Evolutionary conservation across 495 filamentous ascomycete species (phyloP), one percentile per base, ranked within the genome.

Genomic region (Xylaria venustula): DNA sequence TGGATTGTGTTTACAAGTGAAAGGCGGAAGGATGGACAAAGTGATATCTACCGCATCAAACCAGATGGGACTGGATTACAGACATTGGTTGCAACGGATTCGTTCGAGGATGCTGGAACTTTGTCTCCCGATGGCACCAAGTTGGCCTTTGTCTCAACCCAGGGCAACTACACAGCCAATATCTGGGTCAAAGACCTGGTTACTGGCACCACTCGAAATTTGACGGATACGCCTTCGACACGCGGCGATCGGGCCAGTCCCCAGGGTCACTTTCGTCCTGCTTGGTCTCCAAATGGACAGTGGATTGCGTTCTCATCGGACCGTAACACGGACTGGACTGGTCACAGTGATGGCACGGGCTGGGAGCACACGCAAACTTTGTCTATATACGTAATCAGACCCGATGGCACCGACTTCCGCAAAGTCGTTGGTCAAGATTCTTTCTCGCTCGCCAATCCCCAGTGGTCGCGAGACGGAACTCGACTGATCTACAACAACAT

Each of bases 301-400:
- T 68, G 63, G 55, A 40, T 63, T 30, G 60, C 54, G 3, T 63
- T 68, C n/a, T 49, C 54, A 19, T 68, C 63, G 25, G 63, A 66
- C 40, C 54, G 54, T 12, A 65, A 66, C 47, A 68, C 63, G 1
- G 45, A 44, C 15, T 68, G 63, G 65, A 65, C 63, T 0, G 65
- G 65, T 17, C 65, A 65, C 49, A 46, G 65, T 32, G 52, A 68
- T 32, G 62, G 65, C 8, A 64, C 62, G 2, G 65, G 65, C 25
- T 67, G 65, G 62, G 62, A 64, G 23, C 62, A 64, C 47, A 67
- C 62, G 3, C 65, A 64, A 22, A 54, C 42, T 1, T 45, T 67
- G 2, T 61, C 61, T 2, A 46, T 67, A 2, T 67, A 67, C 45
- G 48, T 58, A 14, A 61, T 67, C 2, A 50, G 62, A 11, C 65